Evolutionary conservation across 257 asterid species (phyloP).

Genomic region (Solanum pimpinellifolium): DNA sequence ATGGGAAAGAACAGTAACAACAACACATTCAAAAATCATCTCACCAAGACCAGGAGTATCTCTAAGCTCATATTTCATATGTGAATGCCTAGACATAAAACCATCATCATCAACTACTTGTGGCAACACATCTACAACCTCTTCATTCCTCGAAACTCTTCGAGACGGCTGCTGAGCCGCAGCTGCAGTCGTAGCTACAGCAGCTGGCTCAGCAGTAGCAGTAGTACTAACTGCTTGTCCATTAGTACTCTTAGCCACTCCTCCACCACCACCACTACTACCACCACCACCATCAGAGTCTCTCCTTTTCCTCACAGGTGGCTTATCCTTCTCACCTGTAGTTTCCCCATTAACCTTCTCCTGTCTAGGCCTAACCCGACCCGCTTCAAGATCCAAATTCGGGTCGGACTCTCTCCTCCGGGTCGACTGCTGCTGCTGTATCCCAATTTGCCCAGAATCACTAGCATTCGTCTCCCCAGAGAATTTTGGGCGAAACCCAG

Average conservation of each 20-base stretch:
- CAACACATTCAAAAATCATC: neutral
- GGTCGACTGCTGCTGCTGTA: slow-evolving; percentile 20
- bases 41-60: slow-evolving; percentile 93
- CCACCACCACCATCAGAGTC: slow-evolving; percentile 67
- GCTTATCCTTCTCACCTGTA: slow-evolving; percentile 23
- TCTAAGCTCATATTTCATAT: slow-evolving; percentile 88
- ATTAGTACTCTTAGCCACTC: slow-evolving; percentile 20
- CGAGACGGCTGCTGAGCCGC: slow-evolving; percentile 17
- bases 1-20: neutral
- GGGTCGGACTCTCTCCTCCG: slow-evolving; percentile 23
- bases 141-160: slow-evolving; percentile 46
- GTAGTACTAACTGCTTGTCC: slow-evolving; percentile 27
- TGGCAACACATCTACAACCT: slow-evolving; percentile 41
- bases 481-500: slow-evolving; percentile 90
- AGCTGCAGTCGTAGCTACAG: slow-evolving; percentile 4
- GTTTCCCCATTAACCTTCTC: slow-evolving; percentile 49
- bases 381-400: slow-evolving; percentile 61
- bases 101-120: slow-evolving; percentile 67
- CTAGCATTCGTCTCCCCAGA: slow-evolving; percentile 87
- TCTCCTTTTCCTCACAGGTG: slow-evolving; percentile 68
- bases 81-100: slow-evolving; percentile 52
- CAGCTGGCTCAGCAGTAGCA: slow-evolving; percentile 10
- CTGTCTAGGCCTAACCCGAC: slow-evolving; percentile 37
- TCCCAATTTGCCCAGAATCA: slow-evolving; percentile 58
- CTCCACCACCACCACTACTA: neutral